Evolutionary conservation across 345 rosid species (phyloP).

Genomic region (Brassica cretica): DNA sequence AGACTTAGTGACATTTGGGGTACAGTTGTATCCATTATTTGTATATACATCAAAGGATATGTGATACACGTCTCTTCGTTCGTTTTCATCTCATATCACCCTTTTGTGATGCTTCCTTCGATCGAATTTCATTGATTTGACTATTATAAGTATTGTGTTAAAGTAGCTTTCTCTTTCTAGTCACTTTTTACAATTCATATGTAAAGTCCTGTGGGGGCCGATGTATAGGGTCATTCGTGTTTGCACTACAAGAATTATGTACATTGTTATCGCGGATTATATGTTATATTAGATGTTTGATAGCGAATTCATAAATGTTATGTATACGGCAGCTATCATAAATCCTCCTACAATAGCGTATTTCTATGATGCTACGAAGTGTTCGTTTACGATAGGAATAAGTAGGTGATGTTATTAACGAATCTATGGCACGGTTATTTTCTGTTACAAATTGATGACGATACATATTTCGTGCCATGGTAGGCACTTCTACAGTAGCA

Average conservation of each 20-base stretch:
- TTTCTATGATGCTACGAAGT: too few species aligned
- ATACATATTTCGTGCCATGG: too few species aligned
- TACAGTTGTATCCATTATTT: constrained; percentile 28
- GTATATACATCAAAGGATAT: constrained; percentile 9
- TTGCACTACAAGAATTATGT: background rate
- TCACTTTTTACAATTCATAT: constrained; percentile 1
- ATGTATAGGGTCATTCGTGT: constrained; percentile 6
- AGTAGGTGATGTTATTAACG: too few species aligned
- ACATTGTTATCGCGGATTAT: too few species aligned
- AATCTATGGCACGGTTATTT: too few species aligned
- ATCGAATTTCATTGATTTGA: constrained; percentile 31
- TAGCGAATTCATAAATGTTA: too few species aligned
- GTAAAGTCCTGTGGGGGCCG: constrained; percentile 27
- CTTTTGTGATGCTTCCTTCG: constrained; percentile 21
- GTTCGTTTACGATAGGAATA: too few species aligned
- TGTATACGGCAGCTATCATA: too few species aligned
- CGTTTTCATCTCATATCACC: constrained; percentile 6
- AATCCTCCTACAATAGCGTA: too few species aligned
- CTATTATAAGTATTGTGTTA: constrained; percentile 22
- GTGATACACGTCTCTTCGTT: constrained; percentile 23
- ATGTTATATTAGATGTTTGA: too few species aligned
- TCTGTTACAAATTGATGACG: too few species aligned
- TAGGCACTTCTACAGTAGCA: too few species aligned
- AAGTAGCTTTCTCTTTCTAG: constrained; percentile 24
- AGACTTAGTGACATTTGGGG: background rate